Evolutionary conservation across 2,329 filamentous ascomycete genomes (phyloP).

Genomic region (Atkinsonella texensis): DNA sequence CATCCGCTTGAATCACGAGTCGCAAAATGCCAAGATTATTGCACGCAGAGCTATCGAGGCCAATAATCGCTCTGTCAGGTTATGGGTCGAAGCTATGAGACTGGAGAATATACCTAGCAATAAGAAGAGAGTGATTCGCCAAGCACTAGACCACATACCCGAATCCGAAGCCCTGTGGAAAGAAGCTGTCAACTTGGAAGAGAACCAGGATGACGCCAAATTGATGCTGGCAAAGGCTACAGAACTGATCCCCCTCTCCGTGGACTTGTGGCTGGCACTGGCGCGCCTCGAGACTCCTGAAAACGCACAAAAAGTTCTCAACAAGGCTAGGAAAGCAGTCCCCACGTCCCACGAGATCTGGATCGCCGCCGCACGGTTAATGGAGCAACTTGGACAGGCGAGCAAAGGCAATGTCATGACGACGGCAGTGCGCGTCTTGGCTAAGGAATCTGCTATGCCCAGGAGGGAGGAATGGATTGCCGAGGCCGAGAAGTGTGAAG

Average conservation of each 20-base stretch:
- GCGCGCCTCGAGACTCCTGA: slow-evolving; percentile 81
- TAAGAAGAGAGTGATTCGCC: slow-evolving; percentile 85
- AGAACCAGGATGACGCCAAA: slow-evolving; percentile 76
- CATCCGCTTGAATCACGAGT: slow-evolving; percentile 74
- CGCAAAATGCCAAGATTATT: slow-evolving; percentile 89
- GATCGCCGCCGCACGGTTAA: slow-evolving; percentile 84
- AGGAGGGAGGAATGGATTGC: slow-evolving; percentile 95
- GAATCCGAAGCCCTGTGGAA: slow-evolving; percentile 98
- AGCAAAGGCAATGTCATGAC: slow-evolving; percentile 87
- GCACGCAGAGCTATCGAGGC: slow-evolving; percentile 86
- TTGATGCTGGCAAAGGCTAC: slow-evolving; percentile 88
- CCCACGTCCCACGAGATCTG: slow-evolving; percentile 92
- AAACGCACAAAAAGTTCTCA: slow-evolving; percentile 89
- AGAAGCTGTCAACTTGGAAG: slow-evolving; percentile 88
- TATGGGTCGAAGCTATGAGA: slow-evolving; percentile 95
- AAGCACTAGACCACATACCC: slow-evolving; percentile 84
- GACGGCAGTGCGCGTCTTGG: slow-evolving; percentile 76
- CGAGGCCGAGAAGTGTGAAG: slow-evolving; percentile 89
- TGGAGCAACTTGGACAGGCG: slow-evolving; percentile 74
- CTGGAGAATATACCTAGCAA: slow-evolving; percentile 71
- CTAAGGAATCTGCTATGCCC: slow-evolving; percentile 87
- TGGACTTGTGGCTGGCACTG: slow-evolving; percentile 90
- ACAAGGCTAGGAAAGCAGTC: slow-evolving; percentile 85
- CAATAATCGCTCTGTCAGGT: slow-evolving; percentile 73
- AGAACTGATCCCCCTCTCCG: slow-evolving; percentile 84